Evolutionary conservation across 108 stramenopile genomes (phyloP).

Genomic region (Cyclotella atomus): DNA sequence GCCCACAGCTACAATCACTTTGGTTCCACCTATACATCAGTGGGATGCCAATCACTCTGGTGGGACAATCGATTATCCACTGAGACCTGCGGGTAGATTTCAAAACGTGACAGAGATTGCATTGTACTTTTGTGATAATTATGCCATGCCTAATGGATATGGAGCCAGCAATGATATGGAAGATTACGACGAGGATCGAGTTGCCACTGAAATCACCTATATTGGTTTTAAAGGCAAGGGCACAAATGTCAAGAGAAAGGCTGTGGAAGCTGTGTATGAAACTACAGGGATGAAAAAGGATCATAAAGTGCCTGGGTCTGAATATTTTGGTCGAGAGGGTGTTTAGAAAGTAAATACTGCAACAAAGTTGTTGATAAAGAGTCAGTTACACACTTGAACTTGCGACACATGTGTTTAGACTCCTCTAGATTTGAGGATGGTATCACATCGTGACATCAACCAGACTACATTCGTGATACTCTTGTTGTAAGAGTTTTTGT

Average conservation of each 20-base stretch:
- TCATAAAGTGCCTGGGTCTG: conserved; percentile 74
- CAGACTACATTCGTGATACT: conserved; percentile 56
- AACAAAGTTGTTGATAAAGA: too few species aligned
- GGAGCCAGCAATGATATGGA: conserved; percentile 39
- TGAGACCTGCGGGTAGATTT: conserved; percentile 84
- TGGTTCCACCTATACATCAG: conserved; percentile 74
- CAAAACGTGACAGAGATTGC: conserved; percentile 77
- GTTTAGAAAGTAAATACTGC: too few species aligned
- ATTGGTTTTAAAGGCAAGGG: conserved; percentile 89
- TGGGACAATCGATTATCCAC: conserved; percentile 84
- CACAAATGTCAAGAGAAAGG: conserved; percentile 66
- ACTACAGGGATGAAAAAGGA: conserved; percentile 76
- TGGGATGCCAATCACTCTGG: conserved; percentile 10
- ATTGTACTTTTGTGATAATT: conserved; percentile 80
- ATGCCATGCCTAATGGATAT: conserved; percentile 38
- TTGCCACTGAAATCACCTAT: conserved; percentile 75
- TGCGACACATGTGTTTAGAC: background rate
- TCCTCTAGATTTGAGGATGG: conserved; percentile 33
- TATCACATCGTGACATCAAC: conserved; percentile 62
- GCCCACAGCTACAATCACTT: conserved; percentile 55
- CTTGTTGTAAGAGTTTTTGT: conserved; percentile 74
- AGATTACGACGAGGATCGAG: conserved; percentile 54
- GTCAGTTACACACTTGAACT: too few species aligned
- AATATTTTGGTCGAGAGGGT: conserved; percentile 52
- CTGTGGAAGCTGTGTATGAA: conserved; percentile 84